Base-by-base conservation (phyloP, 345 rosid genomes). In the Gossypium thurberi region DNA sequence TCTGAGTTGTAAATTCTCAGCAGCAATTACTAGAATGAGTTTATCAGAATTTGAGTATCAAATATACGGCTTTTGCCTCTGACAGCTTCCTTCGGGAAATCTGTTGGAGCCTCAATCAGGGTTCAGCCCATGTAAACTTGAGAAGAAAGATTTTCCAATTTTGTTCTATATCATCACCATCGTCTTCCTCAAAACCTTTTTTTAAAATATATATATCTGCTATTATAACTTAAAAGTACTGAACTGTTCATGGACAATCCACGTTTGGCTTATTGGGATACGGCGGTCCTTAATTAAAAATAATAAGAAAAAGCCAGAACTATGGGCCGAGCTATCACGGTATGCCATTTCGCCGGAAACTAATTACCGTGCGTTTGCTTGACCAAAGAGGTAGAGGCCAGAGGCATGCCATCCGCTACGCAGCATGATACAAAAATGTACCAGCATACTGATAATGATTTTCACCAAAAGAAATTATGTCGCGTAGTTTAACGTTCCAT, bases 331-430 rank as follows among this genome's bases (percentile, higher is more conserved):
- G 48, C 48, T 74, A 64, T 77, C 12, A 52, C n/a, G 25, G 13
- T 0, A 43, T 8, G 77, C 75, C 85, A 77, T 81, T 57, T 78
- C 62, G 65, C 14, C 53, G 10, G 1, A 71, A 74, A 53, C 70
- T n/a, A 72, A 74, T 65, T 74, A 2, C 53, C 9, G 21, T 57
- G 52, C 61, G 26, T 33, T 10, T 51, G 28, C 63, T 33, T 26
- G 21, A 2, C 68, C 26, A 10, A 42, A 51, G 21, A 17, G 56
- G 8, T 18, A 15, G 20, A 44, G 4, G 8, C 6, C 4, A 18
- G 51, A 8, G 28, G 20, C 43, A 65, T 43, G 28, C 15, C 2
- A 43, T 43, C 10, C 69, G 52, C 69, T 20, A 2, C 52, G 33
- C 51, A 65, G 18, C 51, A 43, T 5, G 2, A 28, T 43, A 43